Evolutionary conservation across 2,329 filamentous ascomycete species (phyloP).

Genomic region (Cladosporium cucumerinum): DNA sequence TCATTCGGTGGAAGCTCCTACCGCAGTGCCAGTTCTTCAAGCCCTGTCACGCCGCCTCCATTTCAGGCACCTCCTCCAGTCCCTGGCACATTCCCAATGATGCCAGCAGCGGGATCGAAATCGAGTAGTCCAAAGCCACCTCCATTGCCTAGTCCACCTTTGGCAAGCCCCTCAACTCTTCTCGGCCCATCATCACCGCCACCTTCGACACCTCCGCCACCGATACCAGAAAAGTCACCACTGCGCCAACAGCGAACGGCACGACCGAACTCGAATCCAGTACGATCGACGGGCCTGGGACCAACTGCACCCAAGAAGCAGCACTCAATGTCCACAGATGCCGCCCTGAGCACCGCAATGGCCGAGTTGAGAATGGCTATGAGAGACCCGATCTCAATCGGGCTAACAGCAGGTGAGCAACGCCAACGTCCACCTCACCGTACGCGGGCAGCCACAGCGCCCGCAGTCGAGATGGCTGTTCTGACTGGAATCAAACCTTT

Average conservation of each 20-base stretch:
- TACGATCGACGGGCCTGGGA: background rate
- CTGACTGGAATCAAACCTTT: slow-evolving; percentile 15
- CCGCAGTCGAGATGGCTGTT: slow-evolving; percentile 1
- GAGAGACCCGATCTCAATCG: slow-evolving; percentile 8
- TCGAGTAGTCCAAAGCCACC: slow-evolving; percentile 3
- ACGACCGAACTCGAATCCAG: slow-evolving; percentile 7
- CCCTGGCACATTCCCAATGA: slow-evolving; percentile 4
- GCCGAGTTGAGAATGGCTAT: slow-evolving; percentile 14
- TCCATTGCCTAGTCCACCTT: slow-evolving; percentile 4
- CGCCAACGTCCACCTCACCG: slow-evolving; percentile 11
- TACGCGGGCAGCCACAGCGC: slow-evolving; percentile 4
- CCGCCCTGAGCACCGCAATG: slow-evolving; percentile 4
- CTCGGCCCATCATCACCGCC: slow-evolving; percentile 2
- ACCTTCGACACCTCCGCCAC: slow-evolving; percentile 19
- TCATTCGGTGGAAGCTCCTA: slow-evolving; percentile 6
- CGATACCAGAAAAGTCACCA: slow-evolving; percentile 22
- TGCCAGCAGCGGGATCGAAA: background rate
- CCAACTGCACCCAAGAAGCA: background rate
- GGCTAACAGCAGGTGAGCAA: slow-evolving; percentile 16
- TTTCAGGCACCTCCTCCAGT: slow-evolving; percentile 6
- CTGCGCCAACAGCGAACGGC: background rate
- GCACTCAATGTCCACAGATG: slow-evolving; percentile 11
- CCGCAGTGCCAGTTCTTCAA: slow-evolving; percentile 6
- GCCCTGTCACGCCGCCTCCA: slow-evolving; percentile 7
- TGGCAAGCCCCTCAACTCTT: background rate